Percentiles rank a stretch among this genome's conserved stretches.
Conservation (phyloP, 2,329 filamentous ascomycete species). For the Ophiostoma ips region DNA sequence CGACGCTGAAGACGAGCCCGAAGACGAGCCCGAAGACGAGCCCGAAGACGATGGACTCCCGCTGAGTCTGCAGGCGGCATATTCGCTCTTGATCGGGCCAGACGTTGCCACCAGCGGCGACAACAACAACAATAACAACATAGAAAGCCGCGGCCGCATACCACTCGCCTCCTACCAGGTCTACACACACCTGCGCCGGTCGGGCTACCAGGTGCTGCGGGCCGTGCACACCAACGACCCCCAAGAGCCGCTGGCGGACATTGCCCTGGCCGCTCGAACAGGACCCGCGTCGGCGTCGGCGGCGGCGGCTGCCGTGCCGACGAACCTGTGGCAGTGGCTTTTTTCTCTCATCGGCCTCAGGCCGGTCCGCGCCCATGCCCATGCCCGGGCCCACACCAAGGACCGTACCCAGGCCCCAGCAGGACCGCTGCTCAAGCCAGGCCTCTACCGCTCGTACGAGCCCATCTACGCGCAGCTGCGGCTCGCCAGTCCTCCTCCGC, state of each 20-base stretch:
- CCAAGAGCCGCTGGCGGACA: not conserved
- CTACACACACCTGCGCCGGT: constrained; percentile 69
- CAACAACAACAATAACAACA: constrained; percentile 3
- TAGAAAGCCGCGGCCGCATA: constrained; percentile 33
- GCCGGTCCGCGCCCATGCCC: no score
- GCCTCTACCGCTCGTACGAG: constrained; percentile 51
- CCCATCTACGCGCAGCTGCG: constrained; percentile 61
- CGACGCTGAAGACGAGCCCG: constrained; percentile 8
- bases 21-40: constrained; percentile 23
- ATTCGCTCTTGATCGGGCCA: constrained; percentile 66
- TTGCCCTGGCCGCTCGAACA: no score
- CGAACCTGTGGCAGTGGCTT: constrained; percentile 38
- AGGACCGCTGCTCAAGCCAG: constrained; percentile 47
- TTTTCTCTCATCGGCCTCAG: constrained; percentile 25
- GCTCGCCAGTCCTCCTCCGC: constrained; percentile 3
- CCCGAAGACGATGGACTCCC: constrained; percentile 56
- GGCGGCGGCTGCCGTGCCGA: not conserved
- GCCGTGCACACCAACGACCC: constrained; percentile 5
- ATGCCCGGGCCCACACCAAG: not conserved
- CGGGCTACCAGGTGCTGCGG: constrained; percentile 57
- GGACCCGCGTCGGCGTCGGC: no score
- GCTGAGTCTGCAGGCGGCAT: constrained; percentile 81
- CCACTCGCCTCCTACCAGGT: constrained; percentile 74
- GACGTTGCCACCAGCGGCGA: constrained; percentile 33
- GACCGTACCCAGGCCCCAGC: constrained; percentile 19